A percentile compares a stretch with the other conserved stretches of the same genome.
Conservation (phyloP, 2,329 filamentous ascomycete species). For the Clarireedia homoeocarpa region DNA sequence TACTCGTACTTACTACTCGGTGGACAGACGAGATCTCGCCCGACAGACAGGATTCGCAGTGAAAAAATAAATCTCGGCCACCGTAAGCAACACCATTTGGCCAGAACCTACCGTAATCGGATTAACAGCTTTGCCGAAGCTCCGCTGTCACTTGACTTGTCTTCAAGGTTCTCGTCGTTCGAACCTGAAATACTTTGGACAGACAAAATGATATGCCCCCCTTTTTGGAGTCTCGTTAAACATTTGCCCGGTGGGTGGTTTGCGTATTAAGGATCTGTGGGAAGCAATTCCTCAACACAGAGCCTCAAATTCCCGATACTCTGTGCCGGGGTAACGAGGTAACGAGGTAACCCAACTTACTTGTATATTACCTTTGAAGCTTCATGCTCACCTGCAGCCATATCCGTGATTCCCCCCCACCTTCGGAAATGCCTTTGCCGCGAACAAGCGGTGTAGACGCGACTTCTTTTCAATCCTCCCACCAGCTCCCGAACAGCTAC, state of each 20-base stretch:
- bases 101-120: background rate
- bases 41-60: background rate
- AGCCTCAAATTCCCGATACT: no score
- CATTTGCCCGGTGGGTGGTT: background rate
- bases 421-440: background rate
- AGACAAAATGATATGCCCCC: background rate
- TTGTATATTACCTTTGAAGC: background rate
- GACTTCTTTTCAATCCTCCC: background rate
- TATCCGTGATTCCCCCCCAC: background rate
- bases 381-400: background rate
- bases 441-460: conserved; percentile 9
- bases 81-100: background rate
- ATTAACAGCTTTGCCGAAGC: background rate
- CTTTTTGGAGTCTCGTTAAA: conserved; percentile 4
- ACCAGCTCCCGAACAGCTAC: background rate
- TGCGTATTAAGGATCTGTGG: no score
- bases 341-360: background rate
- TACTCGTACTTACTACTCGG: conserved; percentile 6
- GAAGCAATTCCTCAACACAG: no score
- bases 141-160: background rate
- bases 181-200: background rate
- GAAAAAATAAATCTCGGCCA: conserved; percentile 1
- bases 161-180: background rate
- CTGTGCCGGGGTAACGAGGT: no score
- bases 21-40: background rate